Base-by-base conservation (phyloP, 1,284 basidiomycete species). In the Melanopsichium pennsylvanicum region DNA sequence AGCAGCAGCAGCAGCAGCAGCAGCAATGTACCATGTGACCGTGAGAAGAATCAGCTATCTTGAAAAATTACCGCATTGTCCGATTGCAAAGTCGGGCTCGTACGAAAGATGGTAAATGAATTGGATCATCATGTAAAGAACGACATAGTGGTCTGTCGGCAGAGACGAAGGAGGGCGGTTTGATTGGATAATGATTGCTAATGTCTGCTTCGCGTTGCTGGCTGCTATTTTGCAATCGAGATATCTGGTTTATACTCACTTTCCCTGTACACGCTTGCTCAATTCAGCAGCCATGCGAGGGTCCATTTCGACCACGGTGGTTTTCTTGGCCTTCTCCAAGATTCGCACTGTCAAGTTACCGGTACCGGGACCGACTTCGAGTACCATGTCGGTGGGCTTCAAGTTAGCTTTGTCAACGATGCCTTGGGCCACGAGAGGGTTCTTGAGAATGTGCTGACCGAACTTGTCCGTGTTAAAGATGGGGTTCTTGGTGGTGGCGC, bases 271-370 rank as follows among this genome's bases (percentile, higher is more conserved):
- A 72, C 96, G 89, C 83, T 98, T 98, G 55, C 91, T 91, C 50
- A 98, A 86, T 82, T 98, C 95, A 39, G 93, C 93, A 16, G 94
- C 95, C 95, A 98, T 97, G 32, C 96, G 88, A 69, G 96, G 96
- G 81, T 98, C 96, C 92, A 97, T 96, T 44, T 99, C 96, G 25
- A 97, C 88, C 1, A 93, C 95, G 0, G 90, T 91, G 25, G 92
- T 89, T 84, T 90, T 89, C 79, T 95, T 94, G 62, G 91, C 91
- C 82, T 93, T 90, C 76, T 97, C 92, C 32, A 99, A 84, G 67
- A 99, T 98, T 75, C 90, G 86, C 15, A 97, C 89, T 0, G 96
- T 98, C 79, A 98, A 82, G 81, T 99, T 98, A 70, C 96, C 96
- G 2, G 96, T 98, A 83, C 96, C 96, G 11, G 96, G 96, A 80